phyloP scores from a whole-genome alignment of 2,329 filamentous ascomycete genomes.

The Stachybotrys chlorohalonatus region DNA sequence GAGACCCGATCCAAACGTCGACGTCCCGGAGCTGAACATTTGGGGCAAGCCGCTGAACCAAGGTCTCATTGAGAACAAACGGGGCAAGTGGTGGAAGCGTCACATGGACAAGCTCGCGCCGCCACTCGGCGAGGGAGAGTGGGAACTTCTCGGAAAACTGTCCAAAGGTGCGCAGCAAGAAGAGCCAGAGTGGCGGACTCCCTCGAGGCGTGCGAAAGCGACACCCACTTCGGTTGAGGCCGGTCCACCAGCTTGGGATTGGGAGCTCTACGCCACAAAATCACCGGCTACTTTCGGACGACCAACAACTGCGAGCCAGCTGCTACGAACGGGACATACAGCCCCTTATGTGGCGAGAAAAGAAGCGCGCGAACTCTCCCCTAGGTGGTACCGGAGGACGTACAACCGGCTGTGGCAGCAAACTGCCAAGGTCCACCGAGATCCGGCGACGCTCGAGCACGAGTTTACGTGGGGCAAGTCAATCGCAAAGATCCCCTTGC shows the following conservation, averaged over 20 bases:
- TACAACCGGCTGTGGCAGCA: conserved; percentile 37
- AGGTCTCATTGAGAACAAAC: conserved; percentile 30
- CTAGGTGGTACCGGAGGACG: conserved; percentile 36
- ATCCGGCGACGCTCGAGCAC: conserved; percentile 18
- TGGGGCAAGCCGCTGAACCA: conserved; percentile 38
- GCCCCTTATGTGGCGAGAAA: conserved; percentile 26
- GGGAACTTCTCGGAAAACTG: conserved; percentile 43
- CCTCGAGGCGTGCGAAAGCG: conserved; percentile 14
- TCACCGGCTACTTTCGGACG: conserved; percentile 30
- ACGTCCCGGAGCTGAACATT: conserved; percentile 32
- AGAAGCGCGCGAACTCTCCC: conserved; percentile 21
- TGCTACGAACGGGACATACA: conserved; percentile 23
- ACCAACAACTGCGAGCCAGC: conserved; percentile 19
- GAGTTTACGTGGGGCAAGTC: conserved; percentile 37
- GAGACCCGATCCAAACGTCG: conserved; percentile 20
- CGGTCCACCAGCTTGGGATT: conserved; percentile 24
- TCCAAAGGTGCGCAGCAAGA: conserved; percentile 28
- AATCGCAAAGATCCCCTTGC: conserved; percentile 15
- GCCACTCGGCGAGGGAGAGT: conserved; percentile 45
- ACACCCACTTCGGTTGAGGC: not conserved
- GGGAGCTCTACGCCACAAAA: conserved; percentile 30
- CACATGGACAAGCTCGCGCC: conserved; percentile 38
- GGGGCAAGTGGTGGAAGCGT: conserved; percentile 37
- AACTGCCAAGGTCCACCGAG: conserved; percentile 30
- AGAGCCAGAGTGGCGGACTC: conserved; percentile 25